Percentiles rank a stretch among this genome's conserved stretches.
These are phyloP conservation scores for Boletus mariae DNA, from an alignment of 1,284 basidiomycete species.

Conservation along the genomic window DNA sequence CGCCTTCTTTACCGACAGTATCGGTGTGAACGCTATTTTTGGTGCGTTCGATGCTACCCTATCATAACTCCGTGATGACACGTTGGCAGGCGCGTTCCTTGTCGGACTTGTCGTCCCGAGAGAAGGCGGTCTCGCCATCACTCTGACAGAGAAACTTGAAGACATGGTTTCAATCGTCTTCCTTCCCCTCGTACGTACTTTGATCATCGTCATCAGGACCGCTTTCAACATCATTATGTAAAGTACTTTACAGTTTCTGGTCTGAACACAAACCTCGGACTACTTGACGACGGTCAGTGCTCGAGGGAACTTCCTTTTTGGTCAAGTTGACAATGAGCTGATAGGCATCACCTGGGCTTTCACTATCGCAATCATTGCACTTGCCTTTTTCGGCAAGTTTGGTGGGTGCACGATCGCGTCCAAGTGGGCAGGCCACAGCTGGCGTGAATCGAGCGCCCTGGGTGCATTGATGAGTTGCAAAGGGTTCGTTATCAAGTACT, in stretches of 20 bases:
- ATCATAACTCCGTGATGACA: slow-evolving; percentile 38
- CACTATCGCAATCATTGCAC: slow-evolving; percentile 73
- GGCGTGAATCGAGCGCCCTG: slow-evolving; percentile 81
- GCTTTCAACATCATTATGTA: slow-evolving; percentile 1
- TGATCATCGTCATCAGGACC: not conserved
- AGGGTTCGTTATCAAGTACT: slow-evolving; percentile 51
- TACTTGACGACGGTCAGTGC: slow-evolving; percentile 62
- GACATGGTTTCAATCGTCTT: slow-evolving; percentile 80
- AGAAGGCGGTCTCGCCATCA: slow-evolving; percentile 80
- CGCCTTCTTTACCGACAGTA: slow-evolving; percentile 90
- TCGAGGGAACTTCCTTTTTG: not conserved
- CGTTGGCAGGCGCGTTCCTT: slow-evolving; percentile 68
- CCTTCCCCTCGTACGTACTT: slow-evolving; percentile 66
- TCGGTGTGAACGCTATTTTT: slow-evolving; percentile 91
- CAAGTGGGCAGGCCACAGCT: slow-evolving; percentile 63
- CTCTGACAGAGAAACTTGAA: slow-evolving; percentile 78
- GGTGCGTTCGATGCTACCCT: slow-evolving; percentile 39
- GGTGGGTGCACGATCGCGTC: slow-evolving; percentile 72
- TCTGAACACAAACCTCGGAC: slow-evolving; percentile 81
- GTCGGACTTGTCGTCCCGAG: slow-evolving; percentile 88
- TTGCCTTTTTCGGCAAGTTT: slow-evolving; percentile 86
- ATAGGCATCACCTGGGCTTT: slow-evolving; percentile 88
- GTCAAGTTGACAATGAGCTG: slow-evolving; percentile 43
- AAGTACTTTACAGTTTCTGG: slow-evolving; percentile 89
- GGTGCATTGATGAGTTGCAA: slow-evolving; percentile 96